These are phyloP conservation scores for Singerocomus inundabilis DNA, from an alignment of 1,284 basidiomycete genomes.

Conservation along the genomic window DNA sequence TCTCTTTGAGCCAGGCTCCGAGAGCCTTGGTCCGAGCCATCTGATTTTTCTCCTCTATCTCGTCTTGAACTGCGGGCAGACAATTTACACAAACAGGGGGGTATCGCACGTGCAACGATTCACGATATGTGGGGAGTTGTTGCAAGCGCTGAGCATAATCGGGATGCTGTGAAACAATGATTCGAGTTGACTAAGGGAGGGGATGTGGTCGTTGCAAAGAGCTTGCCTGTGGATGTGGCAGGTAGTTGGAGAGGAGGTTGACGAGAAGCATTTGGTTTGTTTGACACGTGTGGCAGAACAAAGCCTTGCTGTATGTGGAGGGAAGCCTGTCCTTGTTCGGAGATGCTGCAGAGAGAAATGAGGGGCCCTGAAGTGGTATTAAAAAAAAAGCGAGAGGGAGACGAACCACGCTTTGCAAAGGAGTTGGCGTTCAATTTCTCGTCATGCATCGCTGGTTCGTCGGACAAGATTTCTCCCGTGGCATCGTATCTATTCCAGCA, in stretches of 20 bases:
- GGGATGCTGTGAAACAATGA: constrained; percentile 51
- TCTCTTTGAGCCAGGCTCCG: constrained; percentile 63
- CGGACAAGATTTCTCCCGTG: constrained; percentile 72
- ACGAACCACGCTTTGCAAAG: constrained; percentile 74
- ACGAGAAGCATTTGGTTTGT: constrained; percentile 88
- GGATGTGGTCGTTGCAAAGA: neutral
- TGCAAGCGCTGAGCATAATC: constrained; percentile 63
- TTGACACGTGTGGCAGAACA: constrained; percentile 84
- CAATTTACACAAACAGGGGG: constrained; percentile 82
- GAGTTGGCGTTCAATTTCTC: constrained; percentile 66
- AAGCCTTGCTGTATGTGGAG: constrained; percentile 51
- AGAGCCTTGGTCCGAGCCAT: constrained; percentile 81
- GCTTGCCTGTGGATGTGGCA: constrained; percentile 65
- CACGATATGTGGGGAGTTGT: constrained; percentile 67
- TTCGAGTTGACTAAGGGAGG: neutral
- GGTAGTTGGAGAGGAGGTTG: constrained; percentile 85
- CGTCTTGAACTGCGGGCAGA: constrained; percentile 74
- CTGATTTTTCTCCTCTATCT: constrained; percentile 72
- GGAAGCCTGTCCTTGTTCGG: constrained; percentile 66
- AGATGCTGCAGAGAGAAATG: constrained; percentile 45
- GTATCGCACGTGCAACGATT: constrained; percentile 76
- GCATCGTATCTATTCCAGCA: constrained; percentile 73
- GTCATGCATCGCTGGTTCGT: constrained; percentile 87
- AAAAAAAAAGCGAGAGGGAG: neutral
- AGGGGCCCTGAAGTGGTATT: neutral